A percentile compares a stretch with the other conserved stretches of the same genome.
phyloP scores from a whole-genome alignment of 2,329 filamentous ascomycete species.

The Curvularia lunata region DNA sequence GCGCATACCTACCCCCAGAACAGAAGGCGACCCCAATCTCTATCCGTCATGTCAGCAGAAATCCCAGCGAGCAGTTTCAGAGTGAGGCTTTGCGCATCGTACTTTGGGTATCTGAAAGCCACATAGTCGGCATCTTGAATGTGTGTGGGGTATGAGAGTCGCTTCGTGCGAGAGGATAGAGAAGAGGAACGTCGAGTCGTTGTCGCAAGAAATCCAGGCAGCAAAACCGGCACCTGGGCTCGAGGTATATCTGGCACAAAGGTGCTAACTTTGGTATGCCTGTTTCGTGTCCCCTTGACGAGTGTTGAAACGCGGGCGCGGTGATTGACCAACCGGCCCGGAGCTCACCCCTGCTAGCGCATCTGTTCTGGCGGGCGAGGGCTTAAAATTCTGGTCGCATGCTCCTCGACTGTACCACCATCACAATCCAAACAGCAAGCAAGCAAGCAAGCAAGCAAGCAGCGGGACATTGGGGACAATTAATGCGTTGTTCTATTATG shows the following conservation, averaged over 20 bases:
- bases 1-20: constrained; percentile 79
- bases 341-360: constrained; percentile 34
- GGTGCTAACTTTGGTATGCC: constrained; percentile 18
- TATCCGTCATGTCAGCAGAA: constrained; percentile 50
- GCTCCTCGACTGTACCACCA: constrained; percentile 1
- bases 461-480: constrained; percentile 9
- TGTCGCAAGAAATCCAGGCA: not conserved
- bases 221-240: constrained; percentile 8
- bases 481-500: constrained; percentile 19
- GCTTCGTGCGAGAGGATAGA: constrained; percentile 13
- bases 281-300: constrained; percentile 42
- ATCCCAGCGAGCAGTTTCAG: not conserved
- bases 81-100: constrained; percentile 50
- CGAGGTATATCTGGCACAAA: constrained; percentile 18
- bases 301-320: constrained; percentile 24
- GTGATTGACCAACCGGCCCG: constrained; percentile 17
- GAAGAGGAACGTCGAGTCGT: not conserved
- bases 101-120: constrained; percentile 97
- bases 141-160: not conserved
- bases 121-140: constrained; percentile 78
- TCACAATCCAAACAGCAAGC: not conserved
- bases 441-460: constrained; percentile 5
- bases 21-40: constrained; percentile 98
- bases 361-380: constrained; percentile 21
- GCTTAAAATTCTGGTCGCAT: constrained; percentile 24